Percentiles rank a stretch among this genome's conserved stretches.
phyloP scores from a whole-genome alignment of 331 rosid genomes.

The Telfairia occidentalis region DNA sequence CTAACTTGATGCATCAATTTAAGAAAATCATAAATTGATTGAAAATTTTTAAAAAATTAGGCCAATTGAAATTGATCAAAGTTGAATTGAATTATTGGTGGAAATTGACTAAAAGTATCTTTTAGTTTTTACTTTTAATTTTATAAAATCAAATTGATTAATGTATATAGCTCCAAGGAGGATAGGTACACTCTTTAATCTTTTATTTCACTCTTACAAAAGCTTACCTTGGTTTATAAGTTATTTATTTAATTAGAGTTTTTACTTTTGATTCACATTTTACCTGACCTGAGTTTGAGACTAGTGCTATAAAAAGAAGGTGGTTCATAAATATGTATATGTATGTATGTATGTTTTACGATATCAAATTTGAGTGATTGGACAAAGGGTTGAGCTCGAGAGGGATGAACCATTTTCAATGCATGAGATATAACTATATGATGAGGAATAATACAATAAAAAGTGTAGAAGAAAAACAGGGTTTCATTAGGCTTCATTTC shows the following conservation, averaged over 20 bases:
- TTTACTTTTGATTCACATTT: neutral
- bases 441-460: neutral
- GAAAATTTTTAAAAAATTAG: neutral
- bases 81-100: neutral
- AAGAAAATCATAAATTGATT: neutral
- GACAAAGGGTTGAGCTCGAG: too few species aligned
- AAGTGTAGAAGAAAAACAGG: neutral
- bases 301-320: too few species aligned
- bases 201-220: too few species aligned
- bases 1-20: neutral
- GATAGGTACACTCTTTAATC: neutral
- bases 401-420: neutral
- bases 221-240: too few species aligned
- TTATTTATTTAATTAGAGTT: neutral
- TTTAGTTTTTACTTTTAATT: neutral
- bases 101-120: neutral
- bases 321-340: neutral
- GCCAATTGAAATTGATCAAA: neutral
- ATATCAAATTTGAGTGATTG: neutral
- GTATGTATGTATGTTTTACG: neutral
- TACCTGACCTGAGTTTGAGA: neutral
- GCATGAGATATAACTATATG: neutral
- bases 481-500: neutral
- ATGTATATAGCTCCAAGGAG: neutral
- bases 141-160: neutral